A percentile compares a stretch with the other conserved stretches of the same genome.
phyloP scores from a whole-genome alignment of 106 monocot genomes.

The Amphibolis antarctica region DNA sequence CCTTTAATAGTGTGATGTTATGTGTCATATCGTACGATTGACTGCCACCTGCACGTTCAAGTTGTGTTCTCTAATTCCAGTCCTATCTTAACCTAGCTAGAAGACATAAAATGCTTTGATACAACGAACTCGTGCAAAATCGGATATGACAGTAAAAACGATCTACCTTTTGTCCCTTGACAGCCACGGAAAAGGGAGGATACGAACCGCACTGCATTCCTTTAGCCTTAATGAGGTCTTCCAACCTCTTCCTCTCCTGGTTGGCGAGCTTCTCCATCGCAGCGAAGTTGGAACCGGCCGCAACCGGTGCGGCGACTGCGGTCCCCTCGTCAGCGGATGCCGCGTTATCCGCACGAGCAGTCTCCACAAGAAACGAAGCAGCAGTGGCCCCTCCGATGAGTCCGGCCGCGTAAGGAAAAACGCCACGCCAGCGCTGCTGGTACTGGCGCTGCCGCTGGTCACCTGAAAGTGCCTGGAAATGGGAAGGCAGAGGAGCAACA shows the following conservation, averaged over 20 bases:
- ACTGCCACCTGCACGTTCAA: no score
- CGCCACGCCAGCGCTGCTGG: no score
- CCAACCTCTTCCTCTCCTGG: slow-evolving; percentile 41
- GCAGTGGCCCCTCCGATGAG: no score
- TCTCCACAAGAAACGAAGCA: no score
- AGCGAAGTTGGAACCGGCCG: not conserved
- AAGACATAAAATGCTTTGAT: no score
- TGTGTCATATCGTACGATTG: no score
- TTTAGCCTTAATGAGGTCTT: slow-evolving; percentile 37
- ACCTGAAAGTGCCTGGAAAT: not conserved
- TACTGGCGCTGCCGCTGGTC: no score
- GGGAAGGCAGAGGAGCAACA: not conserved
- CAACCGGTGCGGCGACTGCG: not conserved
- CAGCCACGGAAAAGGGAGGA: slow-evolving; percentile 42
- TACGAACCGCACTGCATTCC: slow-evolving; percentile 55
- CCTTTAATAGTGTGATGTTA: no score
- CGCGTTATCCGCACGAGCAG: not conserved
- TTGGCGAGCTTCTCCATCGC: slow-evolving; percentile 11
- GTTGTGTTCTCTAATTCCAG: no score
- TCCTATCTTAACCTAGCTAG: no score
- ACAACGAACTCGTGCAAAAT: not conserved
- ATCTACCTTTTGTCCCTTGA: slow-evolving; percentile 57
- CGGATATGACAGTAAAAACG: not conserved
- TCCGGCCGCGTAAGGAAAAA: no score
- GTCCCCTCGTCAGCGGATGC: not conserved